phyloP scores from a whole-genome alignment of 768 basidiomycete genomes.

The Pulveroboletus frians region DNA sequence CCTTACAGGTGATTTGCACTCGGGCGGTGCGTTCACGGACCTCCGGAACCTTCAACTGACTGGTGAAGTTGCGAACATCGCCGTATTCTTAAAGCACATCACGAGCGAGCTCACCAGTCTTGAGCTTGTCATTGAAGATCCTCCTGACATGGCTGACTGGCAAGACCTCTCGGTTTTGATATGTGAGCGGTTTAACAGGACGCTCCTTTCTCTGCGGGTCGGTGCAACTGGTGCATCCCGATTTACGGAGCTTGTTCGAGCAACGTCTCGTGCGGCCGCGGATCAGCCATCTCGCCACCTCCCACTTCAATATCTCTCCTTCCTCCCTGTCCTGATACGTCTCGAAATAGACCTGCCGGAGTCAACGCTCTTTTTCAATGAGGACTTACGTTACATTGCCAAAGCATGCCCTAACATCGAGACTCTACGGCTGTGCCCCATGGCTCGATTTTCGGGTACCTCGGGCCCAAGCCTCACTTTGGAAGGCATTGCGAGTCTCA shows the following conservation, averaged over 20 bases:
- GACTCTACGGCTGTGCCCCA: slow-evolving; percentile 59
- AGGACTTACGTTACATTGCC: slow-evolving; percentile 56
- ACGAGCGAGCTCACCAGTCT: slow-evolving; percentile 60
- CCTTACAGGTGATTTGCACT: slow-evolving; percentile 55
- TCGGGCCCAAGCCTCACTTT: slow-evolving; percentile 55
- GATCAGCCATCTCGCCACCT: slow-evolving; percentile 58
- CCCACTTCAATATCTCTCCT: slow-evolving; percentile 52
- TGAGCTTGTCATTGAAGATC: slow-evolving; percentile 76
- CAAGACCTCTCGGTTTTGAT: slow-evolving; percentile 61
- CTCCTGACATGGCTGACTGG: slow-evolving; percentile 72
- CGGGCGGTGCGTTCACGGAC: slow-evolving; percentile 51
- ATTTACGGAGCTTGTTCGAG: slow-evolving; percentile 77
- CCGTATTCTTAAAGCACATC: slow-evolving; percentile 66
- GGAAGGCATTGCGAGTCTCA: slow-evolving; percentile 56
- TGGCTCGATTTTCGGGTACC: slow-evolving; percentile 56
- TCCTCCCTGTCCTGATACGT: slow-evolving; percentile 51
- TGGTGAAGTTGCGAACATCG: slow-evolving; percentile 65
- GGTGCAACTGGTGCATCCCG: slow-evolving; percentile 65
- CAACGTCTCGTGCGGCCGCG: slow-evolving; percentile 52
- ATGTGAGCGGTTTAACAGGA: slow-evolving; percentile 55
- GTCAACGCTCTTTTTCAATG: slow-evolving; percentile 58
- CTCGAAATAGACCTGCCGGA: slow-evolving; percentile 78
- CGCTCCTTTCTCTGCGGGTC: slow-evolving; percentile 57
- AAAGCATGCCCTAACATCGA: slow-evolving; percentile 65
- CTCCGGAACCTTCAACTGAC: slow-evolving; percentile 61